Conservation (phyloP, 78 protist genomes). For the Anaeramoeba flamelloides region DNA sequence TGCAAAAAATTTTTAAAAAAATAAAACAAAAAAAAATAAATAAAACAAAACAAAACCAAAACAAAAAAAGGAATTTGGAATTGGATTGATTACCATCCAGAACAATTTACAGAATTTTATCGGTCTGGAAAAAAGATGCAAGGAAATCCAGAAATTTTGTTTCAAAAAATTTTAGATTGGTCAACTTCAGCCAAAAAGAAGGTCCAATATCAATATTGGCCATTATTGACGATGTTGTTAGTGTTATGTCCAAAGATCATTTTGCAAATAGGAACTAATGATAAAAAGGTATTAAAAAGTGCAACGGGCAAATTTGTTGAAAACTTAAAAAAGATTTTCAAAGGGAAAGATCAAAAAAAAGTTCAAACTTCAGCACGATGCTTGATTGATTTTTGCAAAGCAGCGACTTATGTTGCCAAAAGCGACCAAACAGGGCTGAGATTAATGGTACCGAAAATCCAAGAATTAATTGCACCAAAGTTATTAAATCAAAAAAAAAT, state of each 20-base stretch:
- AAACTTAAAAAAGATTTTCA: no score
- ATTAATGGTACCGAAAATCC: slow-evolving; percentile 35
- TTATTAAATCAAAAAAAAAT: no score
- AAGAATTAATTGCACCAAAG: no score
- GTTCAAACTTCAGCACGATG: slow-evolving; percentile 21
- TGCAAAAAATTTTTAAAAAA: no score
- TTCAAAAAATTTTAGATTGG: slow-evolving; percentile 25
- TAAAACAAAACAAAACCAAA: no score
- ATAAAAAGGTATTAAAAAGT: not conserved
- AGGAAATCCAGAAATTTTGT: slow-evolving; percentile 25
- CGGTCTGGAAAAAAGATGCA: not conserved
- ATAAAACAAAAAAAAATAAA: no score
- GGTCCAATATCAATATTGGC: slow-evolving; percentile 36
- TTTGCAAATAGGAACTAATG: not conserved
- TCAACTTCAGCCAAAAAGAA: slow-evolving; percentile 21
- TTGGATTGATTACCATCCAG: not conserved
- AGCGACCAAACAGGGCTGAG: slow-evolving; percentile 35
- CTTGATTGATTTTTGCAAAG: slow-evolving; percentile 40
- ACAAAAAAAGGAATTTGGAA: not conserved
- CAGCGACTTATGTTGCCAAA: slow-evolving; percentile 40
- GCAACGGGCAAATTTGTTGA: no score
- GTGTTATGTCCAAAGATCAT: slow-evolving; percentile 38
- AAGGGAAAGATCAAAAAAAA: no score
- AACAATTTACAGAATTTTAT: not conserved
- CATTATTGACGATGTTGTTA: slow-evolving; percentile 32